phyloP scores from a whole-genome alignment of 2,329 filamentous ascomycete genomes.

The Lasiodiplodia hormozganensis region DNA sequence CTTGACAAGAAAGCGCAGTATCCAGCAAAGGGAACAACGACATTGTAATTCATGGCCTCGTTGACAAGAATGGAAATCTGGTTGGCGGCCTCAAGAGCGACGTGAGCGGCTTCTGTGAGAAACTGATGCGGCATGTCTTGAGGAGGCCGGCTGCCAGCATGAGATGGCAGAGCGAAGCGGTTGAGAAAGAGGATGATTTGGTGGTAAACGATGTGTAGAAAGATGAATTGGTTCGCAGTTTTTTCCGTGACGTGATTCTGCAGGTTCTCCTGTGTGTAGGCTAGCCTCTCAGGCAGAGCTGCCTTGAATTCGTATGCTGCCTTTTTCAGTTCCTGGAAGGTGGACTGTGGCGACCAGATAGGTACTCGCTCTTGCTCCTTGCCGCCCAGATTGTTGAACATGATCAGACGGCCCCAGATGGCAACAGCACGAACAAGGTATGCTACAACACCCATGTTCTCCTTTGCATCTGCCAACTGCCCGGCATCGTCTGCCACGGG shows the following conservation, averaged over 20 bases:
- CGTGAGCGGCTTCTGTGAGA: slow-evolving; percentile 74
- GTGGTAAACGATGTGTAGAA: slow-evolving; percentile 87
- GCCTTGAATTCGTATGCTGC: slow-evolving; percentile 74
- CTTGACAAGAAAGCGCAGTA: slow-evolving; percentile 94
- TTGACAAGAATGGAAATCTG: slow-evolving; percentile 84
- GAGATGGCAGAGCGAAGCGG: slow-evolving; percentile 78
- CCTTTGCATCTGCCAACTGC: slow-evolving; percentile 69
- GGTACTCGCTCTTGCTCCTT: slow-evolving; percentile 77
- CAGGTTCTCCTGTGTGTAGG: slow-evolving; percentile 81
- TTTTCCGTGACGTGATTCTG: slow-evolving; percentile 83
- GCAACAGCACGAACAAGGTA: slow-evolving; percentile 87
- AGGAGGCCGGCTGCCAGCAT: slow-evolving; percentile 68
- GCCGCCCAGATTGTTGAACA: slow-evolving; percentile 88
- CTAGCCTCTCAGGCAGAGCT: slow-evolving; percentile 72
- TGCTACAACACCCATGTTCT: slow-evolving; percentile 93
- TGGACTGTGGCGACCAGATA: slow-evolving; percentile 84
- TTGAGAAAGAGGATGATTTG: slow-evolving; percentile 92
- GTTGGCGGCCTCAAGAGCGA: slow-evolving; percentile 83
- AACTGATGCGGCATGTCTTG: slow-evolving; percentile 80
- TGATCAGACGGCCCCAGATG: slow-evolving; percentile 88
- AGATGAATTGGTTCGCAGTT: slow-evolving; percentile 89
- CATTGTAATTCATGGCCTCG: slow-evolving; percentile 78
- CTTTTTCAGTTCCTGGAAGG: slow-evolving; percentile 72
- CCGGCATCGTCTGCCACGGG: slow-evolving; percentile 68
- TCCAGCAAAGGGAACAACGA: slow-evolving; percentile 90